Evolutionary conservation across 371 early-diverging fungal species (phyloP).

Genomic region (Mucor velutinosus): DNA sequence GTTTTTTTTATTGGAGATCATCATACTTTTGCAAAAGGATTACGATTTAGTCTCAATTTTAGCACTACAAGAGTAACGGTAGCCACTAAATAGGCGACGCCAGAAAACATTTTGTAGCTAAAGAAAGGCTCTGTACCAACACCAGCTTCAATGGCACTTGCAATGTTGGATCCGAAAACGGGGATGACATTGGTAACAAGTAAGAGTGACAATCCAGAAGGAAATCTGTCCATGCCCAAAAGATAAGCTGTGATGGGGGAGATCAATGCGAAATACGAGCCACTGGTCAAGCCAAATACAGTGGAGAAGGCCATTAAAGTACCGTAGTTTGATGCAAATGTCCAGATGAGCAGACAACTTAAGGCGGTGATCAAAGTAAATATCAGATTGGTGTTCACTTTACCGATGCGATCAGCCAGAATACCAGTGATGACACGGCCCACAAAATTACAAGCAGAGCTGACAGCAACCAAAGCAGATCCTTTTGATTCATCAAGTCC

Average conservation of each 20-base stretch:
- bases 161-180: slow-evolving; percentile 42
- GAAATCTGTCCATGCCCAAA: slow-evolving; percentile 36
- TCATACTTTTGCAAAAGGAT: slow-evolving; percentile 28
- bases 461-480: slow-evolving; percentile 33
- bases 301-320: slow-evolving; percentile 41
- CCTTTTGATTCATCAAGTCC: slow-evolving; percentile 35
- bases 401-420: slow-evolving; percentile 51
- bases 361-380: slow-evolving; percentile 35
- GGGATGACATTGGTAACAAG: slow-evolving; percentile 30
- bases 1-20: neutral
- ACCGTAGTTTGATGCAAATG: slow-evolving; percentile 46
- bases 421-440: slow-evolving; percentile 59
- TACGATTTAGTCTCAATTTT: slow-evolving; percentile 20
- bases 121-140: slow-evolving; percentile 26
- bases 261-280: slow-evolving; percentile 42
- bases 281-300: slow-evolving; percentile 46
- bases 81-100: slow-evolving; percentile 23
- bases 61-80: slow-evolving; percentile 15
- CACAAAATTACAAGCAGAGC: slow-evolving; percentile 58
- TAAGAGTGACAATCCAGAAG: slow-evolving; percentile 37
- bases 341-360: slow-evolving; percentile 53
- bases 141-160: slow-evolving; percentile 34
- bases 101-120: slow-evolving; percentile 39
- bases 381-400: slow-evolving; percentile 40
- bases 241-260: slow-evolving; percentile 41